A percentile compares a stretch with the other conserved stretches of the same genome.
Conservation (phyloP, 1,284 basidiomycete genomes). For the Coniophora puteana region DNA sequence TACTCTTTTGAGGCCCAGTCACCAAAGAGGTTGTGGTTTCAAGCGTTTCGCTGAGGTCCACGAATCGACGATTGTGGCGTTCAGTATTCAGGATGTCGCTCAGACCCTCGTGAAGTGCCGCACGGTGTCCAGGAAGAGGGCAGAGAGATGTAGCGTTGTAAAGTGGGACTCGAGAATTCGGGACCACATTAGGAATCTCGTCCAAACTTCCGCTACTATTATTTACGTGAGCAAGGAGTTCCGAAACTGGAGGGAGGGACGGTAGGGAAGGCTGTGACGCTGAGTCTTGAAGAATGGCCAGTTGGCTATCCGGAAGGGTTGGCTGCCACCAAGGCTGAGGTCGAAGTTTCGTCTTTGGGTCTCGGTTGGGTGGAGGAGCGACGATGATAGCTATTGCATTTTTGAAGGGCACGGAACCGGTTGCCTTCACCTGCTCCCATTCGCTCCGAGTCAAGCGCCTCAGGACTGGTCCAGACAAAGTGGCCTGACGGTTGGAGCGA, state of each 20-base stretch:
- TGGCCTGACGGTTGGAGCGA: conserved; percentile 21
- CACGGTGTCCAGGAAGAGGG: conserved; percentile 54
- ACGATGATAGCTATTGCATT: conserved; percentile 61
- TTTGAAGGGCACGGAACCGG: conserved; percentile 43
- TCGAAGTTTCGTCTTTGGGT: conserved; percentile 44
- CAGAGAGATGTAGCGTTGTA: conserved; percentile 67
- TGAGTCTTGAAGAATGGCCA: conserved; percentile 1
- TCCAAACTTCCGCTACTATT: conserved; percentile 8
- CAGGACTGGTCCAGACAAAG: conserved; percentile 33
- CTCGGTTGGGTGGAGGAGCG: conserved; percentile 63
- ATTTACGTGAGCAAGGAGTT: conserved; percentile 4
- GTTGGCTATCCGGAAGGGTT: conserved; percentile 16
- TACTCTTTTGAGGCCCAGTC: conserved; percentile 48
- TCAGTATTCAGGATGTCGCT: conserved; percentile 47
- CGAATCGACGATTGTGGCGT: conserved; percentile 23
- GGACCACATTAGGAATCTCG: conserved; percentile 29
- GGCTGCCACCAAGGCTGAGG: conserved; percentile 36
- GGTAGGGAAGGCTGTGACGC: conserved; percentile 36
- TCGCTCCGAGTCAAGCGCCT: conserved; percentile 62
- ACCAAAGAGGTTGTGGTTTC: conserved; percentile 15
- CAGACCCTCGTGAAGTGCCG: conserved; percentile 48
- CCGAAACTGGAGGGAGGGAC: conserved; percentile 21
- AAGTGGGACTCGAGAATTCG: conserved; percentile 49
- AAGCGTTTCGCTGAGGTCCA: conserved; percentile 2
- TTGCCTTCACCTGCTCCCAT: conserved; percentile 45